A percentile compares a stretch with the other conserved stretches of the same genome.
phyloP scores from a whole-genome alignment of 2,329 filamentous ascomycete species.

The Aschersonia sp. region DNA sequence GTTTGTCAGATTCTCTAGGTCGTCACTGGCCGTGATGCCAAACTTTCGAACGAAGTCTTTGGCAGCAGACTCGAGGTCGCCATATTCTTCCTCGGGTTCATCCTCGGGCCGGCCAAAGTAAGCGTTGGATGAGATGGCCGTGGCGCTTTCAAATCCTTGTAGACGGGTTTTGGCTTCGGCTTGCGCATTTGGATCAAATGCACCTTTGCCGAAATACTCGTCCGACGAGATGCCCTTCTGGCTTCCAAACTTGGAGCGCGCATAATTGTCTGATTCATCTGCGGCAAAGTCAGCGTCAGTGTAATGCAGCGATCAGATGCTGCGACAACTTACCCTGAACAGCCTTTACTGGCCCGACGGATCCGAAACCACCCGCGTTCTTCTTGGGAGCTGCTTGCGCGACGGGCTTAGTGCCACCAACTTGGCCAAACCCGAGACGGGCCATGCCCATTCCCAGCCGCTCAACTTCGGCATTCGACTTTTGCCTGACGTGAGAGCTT shows the following conservation, averaged over 20 bases:
- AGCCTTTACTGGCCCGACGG: slow-evolving; percentile 61
- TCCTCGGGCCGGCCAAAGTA: slow-evolving; percentile 94
- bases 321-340: slow-evolving; percentile 41
- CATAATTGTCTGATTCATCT: slow-evolving; percentile 71
- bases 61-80: slow-evolving; percentile 81
- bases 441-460: slow-evolving; percentile 78
- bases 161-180: slow-evolving; percentile 77
- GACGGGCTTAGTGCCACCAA: slow-evolving; percentile 48
- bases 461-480: slow-evolving; percentile 68
- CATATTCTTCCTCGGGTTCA: slow-evolving; percentile 66
- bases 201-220: slow-evolving; percentile 90
- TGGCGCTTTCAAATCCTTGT: slow-evolving; percentile 84
- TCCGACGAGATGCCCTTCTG: slow-evolving; percentile 97
- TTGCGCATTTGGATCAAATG: slow-evolving; percentile 67
- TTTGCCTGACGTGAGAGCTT: slow-evolving; percentile 40
- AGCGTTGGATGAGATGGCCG: slow-evolving; percentile 85
- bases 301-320: neutral
- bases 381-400: slow-evolving; percentile 43
- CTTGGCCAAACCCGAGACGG: slow-evolving; percentile 77
- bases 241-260: slow-evolving; percentile 72
- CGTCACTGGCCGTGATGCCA: slow-evolving; percentile 88
- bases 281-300: neutral
- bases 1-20: slow-evolving; percentile 77
- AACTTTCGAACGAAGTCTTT: slow-evolving; percentile 95
- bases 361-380: slow-evolving; percentile 76